Percentiles rank a stretch among this genome's conserved stretches.
Evolutionary conservation across 2,329 filamentous ascomycete species (phyloP).

Genomic region (Aspergillus fijiensis): DNA sequence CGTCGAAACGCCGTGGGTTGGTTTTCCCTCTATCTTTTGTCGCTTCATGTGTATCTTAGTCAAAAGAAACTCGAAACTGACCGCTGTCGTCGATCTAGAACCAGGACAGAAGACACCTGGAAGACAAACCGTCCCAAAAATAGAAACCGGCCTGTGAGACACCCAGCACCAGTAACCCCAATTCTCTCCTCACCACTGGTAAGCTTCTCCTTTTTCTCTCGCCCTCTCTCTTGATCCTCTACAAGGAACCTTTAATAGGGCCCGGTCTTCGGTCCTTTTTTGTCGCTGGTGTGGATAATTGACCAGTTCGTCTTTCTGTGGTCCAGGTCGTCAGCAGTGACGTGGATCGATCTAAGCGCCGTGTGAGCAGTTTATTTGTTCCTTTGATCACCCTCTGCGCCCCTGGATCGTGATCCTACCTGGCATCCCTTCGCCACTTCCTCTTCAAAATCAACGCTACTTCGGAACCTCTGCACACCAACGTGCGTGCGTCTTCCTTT

Average conservation of each 20-base stretch:
- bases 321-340: not conserved
- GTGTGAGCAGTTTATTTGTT: not conserved
- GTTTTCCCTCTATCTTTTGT: not conserved
- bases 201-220: constrained; percentile 11
- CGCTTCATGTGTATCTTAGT: not conserved
- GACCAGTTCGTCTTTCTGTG: not conserved
- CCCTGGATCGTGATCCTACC: not conserved
- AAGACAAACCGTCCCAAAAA: constrained; percentile 15
- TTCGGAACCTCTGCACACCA: constrained; percentile 1
- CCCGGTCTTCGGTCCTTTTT: not conserved
- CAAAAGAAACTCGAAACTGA: constrained; percentile 6
- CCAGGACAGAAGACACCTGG: not conserved
- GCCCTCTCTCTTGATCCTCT: not conserved
- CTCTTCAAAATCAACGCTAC: not conserved
- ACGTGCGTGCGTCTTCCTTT: constrained; percentile 10
- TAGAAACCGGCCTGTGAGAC: constrained; percentile 20
- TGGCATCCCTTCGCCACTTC: not conserved
- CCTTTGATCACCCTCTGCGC: not conserved
- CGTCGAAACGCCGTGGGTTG: not conserved
- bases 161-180: constrained; percentile 6
- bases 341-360: not conserved
- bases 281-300: not conserved
- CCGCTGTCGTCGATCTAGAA: not conserved
- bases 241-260: not conserved
- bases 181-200: constrained; percentile 9